A percentile compares a stretch with the other conserved stretches of the same genome.
phyloP scores from a whole-genome alignment of 1,284 basidiomycete genomes.

The Ceratobasidium sp. region DNA sequence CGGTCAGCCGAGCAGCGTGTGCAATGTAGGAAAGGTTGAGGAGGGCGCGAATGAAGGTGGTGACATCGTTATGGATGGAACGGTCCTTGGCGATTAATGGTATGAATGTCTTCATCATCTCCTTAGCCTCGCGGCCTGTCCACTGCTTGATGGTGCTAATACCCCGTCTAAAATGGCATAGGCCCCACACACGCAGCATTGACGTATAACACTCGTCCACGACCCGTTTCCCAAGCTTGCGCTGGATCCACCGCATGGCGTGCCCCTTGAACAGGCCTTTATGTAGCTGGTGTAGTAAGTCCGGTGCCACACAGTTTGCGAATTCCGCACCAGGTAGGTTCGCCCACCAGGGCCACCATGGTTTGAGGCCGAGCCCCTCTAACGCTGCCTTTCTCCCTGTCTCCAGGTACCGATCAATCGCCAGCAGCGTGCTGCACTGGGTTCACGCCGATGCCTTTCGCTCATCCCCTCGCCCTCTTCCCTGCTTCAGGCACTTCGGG shows the following conservation, averaged over 20 bases:
- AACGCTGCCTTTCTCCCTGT: background rate
- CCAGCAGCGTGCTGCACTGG: background rate
- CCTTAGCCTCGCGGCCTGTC: slow-evolving; percentile 10
- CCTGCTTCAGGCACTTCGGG: slow-evolving; percentile 14
- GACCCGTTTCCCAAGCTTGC: background rate
- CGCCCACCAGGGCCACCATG: slow-evolving; percentile 17
- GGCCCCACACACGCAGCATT: background rate
- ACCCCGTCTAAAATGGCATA: slow-evolving; percentile 6
- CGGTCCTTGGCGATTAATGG: background rate
- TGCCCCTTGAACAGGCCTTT: slow-evolving; percentile 52
- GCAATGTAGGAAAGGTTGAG: slow-evolving; percentile 4
- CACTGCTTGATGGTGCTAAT: background rate
- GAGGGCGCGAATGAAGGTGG: background rate
- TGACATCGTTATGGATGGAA: background rate
- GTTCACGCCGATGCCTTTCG: background rate
- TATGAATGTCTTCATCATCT: background rate
- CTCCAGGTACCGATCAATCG: background rate
- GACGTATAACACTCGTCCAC: background rate
- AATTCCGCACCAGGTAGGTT: slow-evolving; percentile 42
- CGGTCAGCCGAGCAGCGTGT: background rate
- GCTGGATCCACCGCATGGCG: background rate
- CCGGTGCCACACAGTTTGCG: slow-evolving; percentile 48
- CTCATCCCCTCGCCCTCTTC: background rate
- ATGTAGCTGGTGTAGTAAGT: slow-evolving; percentile 52
- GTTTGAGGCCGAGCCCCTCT: slow-evolving; percentile 4